Evolutionary conservation across 2,329 filamentous ascomycete species (phyloP), one percentile per base, ranked within the genome.

Genomic region (Thielaviopsis cerberus): DNA sequence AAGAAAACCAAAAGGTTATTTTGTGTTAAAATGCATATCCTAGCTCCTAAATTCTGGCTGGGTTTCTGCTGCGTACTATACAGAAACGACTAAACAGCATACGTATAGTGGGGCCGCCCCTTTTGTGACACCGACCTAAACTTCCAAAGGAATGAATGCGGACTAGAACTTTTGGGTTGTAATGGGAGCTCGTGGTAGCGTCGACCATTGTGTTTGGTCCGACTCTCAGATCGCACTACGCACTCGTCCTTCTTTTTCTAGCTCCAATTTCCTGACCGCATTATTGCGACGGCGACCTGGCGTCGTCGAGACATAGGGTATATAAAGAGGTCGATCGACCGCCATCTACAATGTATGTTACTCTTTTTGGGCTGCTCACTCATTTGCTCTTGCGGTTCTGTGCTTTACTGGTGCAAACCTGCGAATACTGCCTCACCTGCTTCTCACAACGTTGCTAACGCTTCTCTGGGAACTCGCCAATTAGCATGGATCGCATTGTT

Each of bases 401-500:
- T 17, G 15, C 34, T 41, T 22, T 48, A 48, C n/a, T 48, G 17
- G 17, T 17, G 4, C 41, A 20, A n/a, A 10, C 17, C 41, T n/a
- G 2, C 17, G 1, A 22, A 48, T 20, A 48, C n/a, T n/a, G 2
- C 41, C 41, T 48, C 41, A 48, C 22, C 10, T 20, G 15, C 17
- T 22, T 48, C 41, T 48, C 41, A 22, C 41, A 48, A n/a, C 17
- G n/a, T 30, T 22, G 37, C 23, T 26, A 27, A 22, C 22, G 23
- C 20, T 50, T 50, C 15, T 50, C 37, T 27, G 13, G 23, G 41
- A 51, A 57, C 17, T 45, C 23, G 50, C 34, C 30, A 25, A 50
- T 51, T 26, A 60, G 51, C 27, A 60, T 60, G 59, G 55, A 55
- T 24, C 30, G 34, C 52, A 55, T 60, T 55, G 22, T 11, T 13